phyloP scores from a whole-genome alignment of 495 filamentous ascomycete species.

The Talaromyces wortmannii region DNA sequence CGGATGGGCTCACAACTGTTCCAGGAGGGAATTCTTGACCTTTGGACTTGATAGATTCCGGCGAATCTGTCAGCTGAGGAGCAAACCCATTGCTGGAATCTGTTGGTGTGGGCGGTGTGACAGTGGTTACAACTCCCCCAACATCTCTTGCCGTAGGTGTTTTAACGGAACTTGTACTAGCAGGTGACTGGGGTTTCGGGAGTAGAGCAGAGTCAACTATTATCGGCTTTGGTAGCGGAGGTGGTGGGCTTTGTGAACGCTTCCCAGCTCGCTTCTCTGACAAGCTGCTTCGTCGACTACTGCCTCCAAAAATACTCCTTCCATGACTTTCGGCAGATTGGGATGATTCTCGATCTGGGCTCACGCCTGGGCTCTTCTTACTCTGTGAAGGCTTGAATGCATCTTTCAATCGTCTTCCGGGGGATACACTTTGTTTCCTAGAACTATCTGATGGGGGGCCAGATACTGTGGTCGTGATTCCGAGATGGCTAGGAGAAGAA shows the following conservation, averaged over 20 bases:
- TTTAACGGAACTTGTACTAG: constrained; percentile 12
- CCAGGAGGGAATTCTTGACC: constrained; percentile 20
- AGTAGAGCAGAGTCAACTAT: constrained; percentile 19
- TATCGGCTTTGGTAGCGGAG: constrained; percentile 28
- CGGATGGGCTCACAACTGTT: constrained; percentile 43
- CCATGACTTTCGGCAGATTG: constrained; percentile 24
- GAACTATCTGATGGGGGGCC: constrained; percentile 21
- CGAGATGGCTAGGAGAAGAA: neutral
- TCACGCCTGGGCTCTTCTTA: constrained; percentile 33
- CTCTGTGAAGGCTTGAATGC: constrained; percentile 29
- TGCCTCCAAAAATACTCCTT: constrained; percentile 24
- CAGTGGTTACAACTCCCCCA: constrained; percentile 39
- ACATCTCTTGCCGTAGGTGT: constrained; percentile 38
- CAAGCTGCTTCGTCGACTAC: constrained; percentile 30
- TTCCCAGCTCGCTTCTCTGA: constrained; percentile 28
- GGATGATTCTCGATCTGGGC: constrained; percentile 33
- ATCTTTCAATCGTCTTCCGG: constrained; percentile 38
- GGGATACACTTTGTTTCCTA: constrained; percentile 35
- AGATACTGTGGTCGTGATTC: constrained; percentile 16
- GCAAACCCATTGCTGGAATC: constrained; percentile 17
- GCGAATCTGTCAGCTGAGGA: constrained; percentile 25
- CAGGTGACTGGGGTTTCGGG: constrained; percentile 8
- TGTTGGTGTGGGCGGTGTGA: constrained; percentile 50
- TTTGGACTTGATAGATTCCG: constrained; percentile 22
- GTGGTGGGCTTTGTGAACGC: constrained; percentile 15